Percentiles rank a stretch among this genome's conserved stretches.
Evolutionary conservation across 148 eudicot genomes (phyloP).

Genomic region (Cornus suecica): DNA sequence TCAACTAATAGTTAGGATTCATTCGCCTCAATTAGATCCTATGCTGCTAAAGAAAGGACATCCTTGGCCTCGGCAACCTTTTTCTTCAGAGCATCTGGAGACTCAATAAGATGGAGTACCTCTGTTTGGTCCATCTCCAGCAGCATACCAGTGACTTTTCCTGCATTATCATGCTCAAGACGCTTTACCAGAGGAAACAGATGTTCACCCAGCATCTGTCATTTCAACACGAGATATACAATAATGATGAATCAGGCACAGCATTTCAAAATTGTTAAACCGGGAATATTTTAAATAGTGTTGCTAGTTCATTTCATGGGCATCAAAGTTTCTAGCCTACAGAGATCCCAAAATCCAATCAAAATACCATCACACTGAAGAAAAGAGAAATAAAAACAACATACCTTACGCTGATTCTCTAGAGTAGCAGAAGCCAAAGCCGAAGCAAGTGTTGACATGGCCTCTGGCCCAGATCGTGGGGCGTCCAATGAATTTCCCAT

Average conservation of each 20-base stretch:
- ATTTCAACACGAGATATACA: conserved; percentile 1
- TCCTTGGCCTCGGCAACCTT: conserved; percentile 52
- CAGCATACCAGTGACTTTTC: conserved; percentile 51
- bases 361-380: not conserved
- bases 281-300: no score
- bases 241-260: not conserved
- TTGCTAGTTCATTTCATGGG: no score
- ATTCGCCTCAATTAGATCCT: conserved; percentile 18
- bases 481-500: conserved; percentile 8
- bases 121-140: conserved; percentile 59
- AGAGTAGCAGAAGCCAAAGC: conserved; percentile 50
- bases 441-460: conserved; percentile 42
- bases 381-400: conserved; percentile 7
- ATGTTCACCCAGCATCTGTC: conserved; percentile 53
- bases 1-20: conserved; percentile 5
- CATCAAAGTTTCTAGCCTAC: not conserved
- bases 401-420: conserved; percentile 49
- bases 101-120: conserved; percentile 51
- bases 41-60: conserved; percentile 28
- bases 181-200: conserved; percentile 44
- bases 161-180: conserved; percentile 34
- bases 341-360: no score
- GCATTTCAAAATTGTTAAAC: not conserved
- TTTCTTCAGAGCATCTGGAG: conserved; percentile 49
- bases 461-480: conserved; percentile 19